Conservation (phyloP, 179 eudicot species). For the Silene noctiflora region DNA sequence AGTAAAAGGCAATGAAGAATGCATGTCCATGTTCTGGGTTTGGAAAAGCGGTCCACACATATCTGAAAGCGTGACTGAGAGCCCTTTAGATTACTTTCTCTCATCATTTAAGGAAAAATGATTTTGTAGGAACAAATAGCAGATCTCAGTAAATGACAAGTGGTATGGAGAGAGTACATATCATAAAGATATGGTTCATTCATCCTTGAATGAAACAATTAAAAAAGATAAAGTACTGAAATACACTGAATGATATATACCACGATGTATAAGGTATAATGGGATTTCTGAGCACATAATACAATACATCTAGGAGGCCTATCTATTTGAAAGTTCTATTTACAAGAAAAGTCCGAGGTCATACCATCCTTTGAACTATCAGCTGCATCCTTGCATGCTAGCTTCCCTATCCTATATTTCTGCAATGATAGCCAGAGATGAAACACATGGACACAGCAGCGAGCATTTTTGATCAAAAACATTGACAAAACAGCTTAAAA, state of each 20-base stretch:
- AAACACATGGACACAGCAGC: slow-evolving; percentile 7
- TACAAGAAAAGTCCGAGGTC: neutral
- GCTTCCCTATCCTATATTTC: slow-evolving; percentile 82
- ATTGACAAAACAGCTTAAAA: neutral
- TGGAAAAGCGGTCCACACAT: too few relatives aligned
- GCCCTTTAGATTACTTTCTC: too few relatives aligned
- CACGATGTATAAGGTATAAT: too few relatives aligned
- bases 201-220: too few relatives aligned
- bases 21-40: neutral
- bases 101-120: too few relatives aligned
- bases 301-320: neutral
- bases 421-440: slow-evolving; percentile 32
- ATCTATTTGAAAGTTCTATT: neutral
- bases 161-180: too few relatives aligned
- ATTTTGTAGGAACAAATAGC: too few relatives aligned
- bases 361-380: slow-evolving; percentile 79
- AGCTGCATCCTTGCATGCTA: slow-evolving; percentile 58
- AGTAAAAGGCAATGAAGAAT: neutral
- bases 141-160: too few relatives aligned
- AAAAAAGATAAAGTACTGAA: neutral
- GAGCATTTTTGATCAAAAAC: neutral
- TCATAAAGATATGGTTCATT: too few relatives aligned
- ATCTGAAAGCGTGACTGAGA: too few relatives aligned
- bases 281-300: neutral
- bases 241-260: neutral